Evolutionary conservation across 2,329 filamentous ascomycete species (phyloP).

Genomic region (Dactylellina sp.): DNA sequence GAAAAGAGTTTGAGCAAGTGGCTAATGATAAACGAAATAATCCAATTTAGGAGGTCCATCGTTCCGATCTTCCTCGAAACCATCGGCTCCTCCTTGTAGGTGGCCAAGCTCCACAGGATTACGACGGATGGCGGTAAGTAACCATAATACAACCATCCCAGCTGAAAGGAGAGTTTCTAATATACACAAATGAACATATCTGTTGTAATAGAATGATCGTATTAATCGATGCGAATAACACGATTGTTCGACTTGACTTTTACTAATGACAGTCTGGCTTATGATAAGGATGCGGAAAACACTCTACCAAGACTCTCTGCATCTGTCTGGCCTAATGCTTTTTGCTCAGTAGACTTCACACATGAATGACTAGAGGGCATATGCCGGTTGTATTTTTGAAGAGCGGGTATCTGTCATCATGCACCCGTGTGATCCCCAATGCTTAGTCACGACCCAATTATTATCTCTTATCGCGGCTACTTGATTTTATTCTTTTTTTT

Average conservation of each 20-base stretch:
- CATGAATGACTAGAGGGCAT: too few species aligned
- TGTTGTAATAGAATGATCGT: conserved; percentile 31
- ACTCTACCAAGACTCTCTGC: background rate
- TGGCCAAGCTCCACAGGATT: background rate
- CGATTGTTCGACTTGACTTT: conserved; percentile 34
- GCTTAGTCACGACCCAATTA: background rate
- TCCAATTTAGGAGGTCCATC: conserved; percentile 31
- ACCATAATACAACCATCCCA: background rate
- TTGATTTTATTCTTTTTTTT: conserved; percentile 4
- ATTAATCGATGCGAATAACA: conserved; percentile 16
- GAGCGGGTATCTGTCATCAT: background rate
- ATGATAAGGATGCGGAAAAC: conserved; percentile 5
- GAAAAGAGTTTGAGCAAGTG: too few species aligned
- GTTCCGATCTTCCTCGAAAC: conserved; percentile 28
- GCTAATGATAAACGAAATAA: background rate
- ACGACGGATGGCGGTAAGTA: conserved; percentile 48
- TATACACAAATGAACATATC: background rate
- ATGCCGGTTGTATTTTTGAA: background rate
- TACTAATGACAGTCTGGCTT: conserved; percentile 46
- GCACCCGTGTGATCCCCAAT: background rate
- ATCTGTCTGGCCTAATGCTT: too few species aligned
- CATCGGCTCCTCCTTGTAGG: conserved; percentile 26
- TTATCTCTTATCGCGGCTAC: background rate
- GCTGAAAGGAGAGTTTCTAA: background rate
- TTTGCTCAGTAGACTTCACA: too few species aligned